Percentiles rank a stretch among this genome's conserved stretches.
Evolutionary conservation across 2,329 filamentous ascomycete genomes (phyloP).

Genomic region (Parastagonospora avenae): DNA sequence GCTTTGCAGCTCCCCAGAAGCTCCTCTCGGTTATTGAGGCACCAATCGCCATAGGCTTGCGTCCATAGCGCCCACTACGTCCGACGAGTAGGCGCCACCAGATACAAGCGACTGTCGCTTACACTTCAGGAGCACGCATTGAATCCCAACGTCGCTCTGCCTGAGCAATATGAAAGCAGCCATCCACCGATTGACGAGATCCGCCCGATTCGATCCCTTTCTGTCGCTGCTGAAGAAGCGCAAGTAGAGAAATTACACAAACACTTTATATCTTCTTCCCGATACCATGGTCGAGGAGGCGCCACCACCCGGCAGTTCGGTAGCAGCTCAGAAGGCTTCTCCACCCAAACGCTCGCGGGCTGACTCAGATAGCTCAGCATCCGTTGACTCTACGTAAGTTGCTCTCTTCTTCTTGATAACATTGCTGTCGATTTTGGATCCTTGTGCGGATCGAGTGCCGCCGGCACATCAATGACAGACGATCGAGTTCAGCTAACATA

Average conservation of each 20-base stretch:
- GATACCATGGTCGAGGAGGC: constrained; percentile 44
- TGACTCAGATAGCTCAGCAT: constrained; percentile 40
- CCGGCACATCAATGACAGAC: neutral
- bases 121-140: constrained; percentile 17
- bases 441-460: neutral
- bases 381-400: constrained; percentile 42
- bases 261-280: constrained; percentile 26
- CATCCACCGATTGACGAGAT: constrained; percentile 3
- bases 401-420: constrained; percentile 1
- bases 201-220: constrained; percentile 7
- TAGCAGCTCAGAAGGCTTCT: constrained; percentile 41
- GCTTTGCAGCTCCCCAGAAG: neutral
- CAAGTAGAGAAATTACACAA: constrained; percentile 16
- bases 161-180: constrained; percentile 10
- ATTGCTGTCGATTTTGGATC: neutral
- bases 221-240: constrained; percentile 19
- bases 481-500: constrained; percentile 3
- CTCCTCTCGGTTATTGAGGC: neutral
- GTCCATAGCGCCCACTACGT: constrained; percentile 2
- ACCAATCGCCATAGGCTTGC: constrained; percentile 13
- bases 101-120: constrained; percentile 28
- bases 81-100: constrained; percentile 14
- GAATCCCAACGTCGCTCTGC: constrained; percentile 14
- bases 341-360: constrained; percentile 40
- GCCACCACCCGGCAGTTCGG: constrained; percentile 45